phyloP scores from a whole-genome alignment of 2,329 filamentous ascomycete species.

The Capronia coronata region DNA sequence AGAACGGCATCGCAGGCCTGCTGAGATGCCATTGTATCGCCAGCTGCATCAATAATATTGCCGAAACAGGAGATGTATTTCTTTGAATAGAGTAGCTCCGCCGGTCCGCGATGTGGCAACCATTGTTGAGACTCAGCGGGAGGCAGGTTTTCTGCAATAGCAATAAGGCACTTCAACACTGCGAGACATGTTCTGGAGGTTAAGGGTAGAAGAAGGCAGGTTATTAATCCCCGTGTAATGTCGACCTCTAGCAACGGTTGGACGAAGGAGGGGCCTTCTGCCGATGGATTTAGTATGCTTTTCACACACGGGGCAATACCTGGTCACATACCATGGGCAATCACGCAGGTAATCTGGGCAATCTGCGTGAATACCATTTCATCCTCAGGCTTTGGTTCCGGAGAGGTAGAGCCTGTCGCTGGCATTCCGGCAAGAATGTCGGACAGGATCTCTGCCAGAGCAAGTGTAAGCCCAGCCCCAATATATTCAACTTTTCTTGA shows the following conservation, averaged over 20 bases:
- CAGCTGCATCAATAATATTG: slow-evolving; percentile 52
- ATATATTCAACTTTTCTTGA: slow-evolving; percentile 80
- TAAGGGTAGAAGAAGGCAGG: slow-evolving; percentile 59
- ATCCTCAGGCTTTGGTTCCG: slow-evolving; percentile 41
- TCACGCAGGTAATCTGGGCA: slow-evolving; percentile 75
- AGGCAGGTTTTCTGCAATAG: slow-evolving; percentile 60
- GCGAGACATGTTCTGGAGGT: slow-evolving; percentile 61
- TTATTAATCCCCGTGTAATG: slow-evolving; percentile 64
- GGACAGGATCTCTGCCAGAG: slow-evolving; percentile 44
- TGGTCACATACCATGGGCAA: slow-evolving; percentile 66
- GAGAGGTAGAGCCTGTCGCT: slow-evolving; percentile 3
- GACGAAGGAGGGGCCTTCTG: slow-evolving; percentile 75
- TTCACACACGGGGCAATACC: slow-evolving; percentile 25
- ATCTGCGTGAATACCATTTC: slow-evolving; percentile 68
- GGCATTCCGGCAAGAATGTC: slow-evolving; percentile 39
- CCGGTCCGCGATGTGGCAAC: slow-evolving; percentile 48
- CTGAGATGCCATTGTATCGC: slow-evolving; percentile 39
- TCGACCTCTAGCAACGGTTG: slow-evolving; percentile 63
- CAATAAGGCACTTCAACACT: slow-evolving; percentile 66
- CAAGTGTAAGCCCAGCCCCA: slow-evolving; percentile 55
- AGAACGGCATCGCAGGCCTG: slow-evolving; percentile 32
- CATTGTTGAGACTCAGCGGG: slow-evolving; percentile 49
- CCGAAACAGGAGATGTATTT: slow-evolving; percentile 57
- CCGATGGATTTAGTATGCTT: slow-evolving; percentile 25
- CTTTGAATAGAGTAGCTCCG: slow-evolving; percentile 59